phyloP scores from a whole-genome alignment of 2,329 filamentous ascomycete genomes.

The Diaporthe longicolla region DNA sequence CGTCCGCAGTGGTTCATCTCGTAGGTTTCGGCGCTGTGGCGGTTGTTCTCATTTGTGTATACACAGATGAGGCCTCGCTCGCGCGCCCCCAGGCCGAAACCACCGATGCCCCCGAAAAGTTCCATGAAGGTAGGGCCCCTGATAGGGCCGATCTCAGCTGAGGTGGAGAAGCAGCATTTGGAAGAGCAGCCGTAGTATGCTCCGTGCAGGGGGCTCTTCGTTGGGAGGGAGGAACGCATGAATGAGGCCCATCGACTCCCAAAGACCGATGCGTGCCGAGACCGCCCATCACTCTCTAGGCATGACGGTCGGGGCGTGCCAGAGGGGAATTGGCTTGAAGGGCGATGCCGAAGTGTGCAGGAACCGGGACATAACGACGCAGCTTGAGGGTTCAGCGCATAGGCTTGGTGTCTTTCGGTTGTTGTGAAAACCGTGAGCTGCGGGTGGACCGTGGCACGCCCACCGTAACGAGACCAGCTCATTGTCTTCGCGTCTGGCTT shows the following conservation, averaged over 20 bases:
- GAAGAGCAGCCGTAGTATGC: not conserved
- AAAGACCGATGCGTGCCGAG: not conserved
- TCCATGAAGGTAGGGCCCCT: not conserved
- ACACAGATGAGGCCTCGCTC: not conserved
- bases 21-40: not conserved
- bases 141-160: not conserved
- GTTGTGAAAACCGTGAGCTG: not conserved
- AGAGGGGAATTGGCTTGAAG: not conserved
- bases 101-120: not conserved
- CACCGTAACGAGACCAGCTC: not conserved
- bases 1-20: constrained; percentile 11
- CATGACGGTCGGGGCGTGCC: not conserved
- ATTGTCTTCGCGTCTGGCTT: not conserved
- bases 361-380: not conserved
- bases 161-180: not conserved
- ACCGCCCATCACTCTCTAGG: not conserved
- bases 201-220: not conserved
- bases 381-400: not conserved
- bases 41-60: constrained; percentile 1
- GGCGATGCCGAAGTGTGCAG: not conserved
- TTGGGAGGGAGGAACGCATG: not conserved
- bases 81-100: not conserved
- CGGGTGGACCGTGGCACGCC: not conserved
- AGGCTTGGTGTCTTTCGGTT: no score
- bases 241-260: not conserved